Conservation (phyloP, 1,139 yeast genomes). For the Hemisphaericaspora lyxosophila region DNA sequence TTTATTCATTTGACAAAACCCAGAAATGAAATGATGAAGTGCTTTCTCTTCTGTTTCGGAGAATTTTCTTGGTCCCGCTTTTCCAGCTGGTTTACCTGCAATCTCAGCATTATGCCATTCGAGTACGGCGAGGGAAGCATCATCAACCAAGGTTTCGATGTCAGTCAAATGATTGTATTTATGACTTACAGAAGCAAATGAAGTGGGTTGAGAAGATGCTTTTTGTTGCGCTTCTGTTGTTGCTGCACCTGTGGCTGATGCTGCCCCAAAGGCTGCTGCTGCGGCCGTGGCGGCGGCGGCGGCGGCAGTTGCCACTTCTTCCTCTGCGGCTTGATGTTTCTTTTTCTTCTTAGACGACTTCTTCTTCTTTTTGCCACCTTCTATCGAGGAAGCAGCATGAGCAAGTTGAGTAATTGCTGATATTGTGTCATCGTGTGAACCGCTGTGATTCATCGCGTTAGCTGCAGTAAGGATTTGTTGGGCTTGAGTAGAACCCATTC, state of each 20-base stretch:
- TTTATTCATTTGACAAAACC: conserved; percentile 62
- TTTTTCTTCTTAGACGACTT: conserved; percentile 6
- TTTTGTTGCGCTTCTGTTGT: neutral
- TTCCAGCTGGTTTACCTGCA: conserved; percentile 21
- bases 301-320: too few relatives aligned
- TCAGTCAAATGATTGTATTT: conserved; percentile 30
- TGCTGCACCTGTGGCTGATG: too few relatives aligned
- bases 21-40: conserved; percentile 68
- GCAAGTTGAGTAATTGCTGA: conserved; percentile 34
- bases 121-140: conserved; percentile 36
- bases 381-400: conserved; percentile 29
- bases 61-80: conserved; percentile 48
- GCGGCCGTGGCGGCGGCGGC: too few relatives aligned
- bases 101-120: conserved; percentile 35
- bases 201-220: neutral
- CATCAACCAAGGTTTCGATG: conserved; percentile 36
- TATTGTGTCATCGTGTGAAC: conserved; percentile 1
- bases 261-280: too few relatives aligned
- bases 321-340: neutral
- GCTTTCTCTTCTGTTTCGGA: conserved; percentile 65
- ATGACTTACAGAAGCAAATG: conserved; percentile 3
- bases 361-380: conserved; percentile 1
- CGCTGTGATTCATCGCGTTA: conserved; percentile 22
- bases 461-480: conserved; percentile 29
- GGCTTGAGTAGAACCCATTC: conserved; percentile 27